Evolutionary conservation across 2,329 filamentous ascomycete genomes (phyloP).

Genomic region (Colletotrichum endophyticum): DNA sequence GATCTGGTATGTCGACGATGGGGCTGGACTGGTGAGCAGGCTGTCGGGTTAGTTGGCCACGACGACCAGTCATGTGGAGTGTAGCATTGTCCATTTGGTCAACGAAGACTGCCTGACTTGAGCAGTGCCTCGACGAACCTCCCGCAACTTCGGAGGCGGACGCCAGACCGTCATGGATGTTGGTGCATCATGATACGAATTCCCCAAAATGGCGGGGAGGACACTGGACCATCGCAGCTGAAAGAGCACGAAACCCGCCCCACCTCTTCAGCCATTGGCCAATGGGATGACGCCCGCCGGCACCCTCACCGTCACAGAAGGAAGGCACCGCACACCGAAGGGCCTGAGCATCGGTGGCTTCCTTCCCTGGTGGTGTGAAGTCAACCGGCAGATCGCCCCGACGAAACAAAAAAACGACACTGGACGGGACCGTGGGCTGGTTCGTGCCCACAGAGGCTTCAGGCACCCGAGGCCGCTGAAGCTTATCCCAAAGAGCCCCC

Average conservation of each 20-base stretch:
- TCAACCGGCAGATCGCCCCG: background rate
- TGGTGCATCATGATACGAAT: background rate
- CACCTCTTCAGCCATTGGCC: background rate
- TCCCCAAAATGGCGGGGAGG: background rate
- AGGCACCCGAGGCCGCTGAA: background rate
- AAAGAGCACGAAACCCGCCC: background rate
- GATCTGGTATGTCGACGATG: constrained; percentile 8
- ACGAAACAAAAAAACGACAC: background rate
- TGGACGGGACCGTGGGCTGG: background rate
- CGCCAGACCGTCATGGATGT: background rate
- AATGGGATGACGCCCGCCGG: background rate
- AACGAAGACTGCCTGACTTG: background rate
- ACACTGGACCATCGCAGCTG: background rate
- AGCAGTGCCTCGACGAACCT: background rate
- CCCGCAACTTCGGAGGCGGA: background rate
- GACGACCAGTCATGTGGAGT: background rate
- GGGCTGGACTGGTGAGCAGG: background rate
- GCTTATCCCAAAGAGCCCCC: background rate
- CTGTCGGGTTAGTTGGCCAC: constrained; percentile 11
- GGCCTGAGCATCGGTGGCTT: background rate
- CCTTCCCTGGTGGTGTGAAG: background rate
- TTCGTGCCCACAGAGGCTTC: background rate
- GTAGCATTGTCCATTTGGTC: constrained; percentile 13
- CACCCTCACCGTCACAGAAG: background rate
- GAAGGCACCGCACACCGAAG: background rate